phyloP scores from a whole-genome alignment of 176 grass and related monocot species.

The Oropetium thomaeum region DNA sequence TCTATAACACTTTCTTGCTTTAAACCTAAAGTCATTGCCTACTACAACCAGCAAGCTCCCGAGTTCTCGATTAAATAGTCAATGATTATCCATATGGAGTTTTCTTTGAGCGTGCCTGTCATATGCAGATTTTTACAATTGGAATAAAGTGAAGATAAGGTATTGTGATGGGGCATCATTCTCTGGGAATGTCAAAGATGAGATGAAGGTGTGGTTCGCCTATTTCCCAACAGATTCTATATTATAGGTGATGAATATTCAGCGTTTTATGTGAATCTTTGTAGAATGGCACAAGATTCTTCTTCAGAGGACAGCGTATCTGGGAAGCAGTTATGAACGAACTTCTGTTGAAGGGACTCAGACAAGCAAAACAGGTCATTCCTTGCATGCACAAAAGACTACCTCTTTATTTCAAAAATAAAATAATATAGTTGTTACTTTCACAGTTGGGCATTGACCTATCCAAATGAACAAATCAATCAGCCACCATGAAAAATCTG shows the following conservation, averaged over 20 bases:
- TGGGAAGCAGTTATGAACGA: slow-evolving; percentile 78
- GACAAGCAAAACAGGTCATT: slow-evolving; percentile 76
- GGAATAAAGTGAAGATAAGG: slow-evolving; percentile 84
- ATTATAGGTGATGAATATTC: background rate
- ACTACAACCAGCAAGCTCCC: background rate
- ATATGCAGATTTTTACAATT: slow-evolving; percentile 65
- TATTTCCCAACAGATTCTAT: background rate
- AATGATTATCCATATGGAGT: background rate
- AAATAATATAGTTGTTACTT: background rate
- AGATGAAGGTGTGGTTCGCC: slow-evolving; percentile 39
- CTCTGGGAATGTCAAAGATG: slow-evolving; percentile 50
- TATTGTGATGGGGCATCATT: slow-evolving; percentile 84
- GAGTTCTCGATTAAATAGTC: background rate
- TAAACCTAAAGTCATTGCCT: background rate
- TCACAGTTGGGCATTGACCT: background rate
- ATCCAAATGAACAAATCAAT: slow-evolving; percentile 8
- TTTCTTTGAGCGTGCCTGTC: background rate
- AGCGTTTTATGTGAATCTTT: background rate
- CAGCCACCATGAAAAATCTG: background rate
- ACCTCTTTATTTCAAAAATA: too few relatives aligned
- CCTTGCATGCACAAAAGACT: background rate
- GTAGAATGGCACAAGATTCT: slow-evolving; percentile 61
- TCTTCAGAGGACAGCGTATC: slow-evolving; percentile 72
- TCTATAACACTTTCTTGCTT: background rate
- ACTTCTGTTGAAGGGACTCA: slow-evolving; percentile 61